Percentiles rank a stretch among this genome's conserved stretches.
Conservation (phyloP, 805 yeast genomes). For the Sugiyamaella qingdaonensis region DNA sequence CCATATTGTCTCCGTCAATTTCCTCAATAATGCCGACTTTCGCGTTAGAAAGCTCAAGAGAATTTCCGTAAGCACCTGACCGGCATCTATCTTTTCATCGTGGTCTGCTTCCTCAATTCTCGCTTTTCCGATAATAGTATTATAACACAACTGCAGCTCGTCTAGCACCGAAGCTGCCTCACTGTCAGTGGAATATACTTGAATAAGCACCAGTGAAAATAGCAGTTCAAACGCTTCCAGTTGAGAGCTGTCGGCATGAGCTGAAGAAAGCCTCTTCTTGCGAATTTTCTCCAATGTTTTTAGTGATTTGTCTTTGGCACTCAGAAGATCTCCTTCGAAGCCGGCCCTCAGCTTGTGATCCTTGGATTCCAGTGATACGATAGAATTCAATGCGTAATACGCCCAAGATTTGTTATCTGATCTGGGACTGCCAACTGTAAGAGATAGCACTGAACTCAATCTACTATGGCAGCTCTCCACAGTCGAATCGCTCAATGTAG, state of each 20-base stretch:
- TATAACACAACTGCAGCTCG: constrained; percentile 64
- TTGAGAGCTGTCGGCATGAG: constrained; percentile 38
- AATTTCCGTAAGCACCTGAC: constrained; percentile 55
- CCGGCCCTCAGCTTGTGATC: constrained; percentile 31
- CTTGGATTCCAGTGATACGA: constrained; percentile 18
- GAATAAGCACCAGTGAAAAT: constrained; percentile 71
- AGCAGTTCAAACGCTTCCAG: constrained; percentile 68
- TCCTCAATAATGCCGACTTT: constrained; percentile 53
- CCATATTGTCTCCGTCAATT: constrained; percentile 54
- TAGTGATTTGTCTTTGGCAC: constrained; percentile 47
- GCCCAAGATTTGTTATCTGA: constrained; percentile 58
- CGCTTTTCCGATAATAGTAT: constrained; percentile 37
- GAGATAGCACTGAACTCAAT: constrained; percentile 62
- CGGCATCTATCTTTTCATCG: constrained; percentile 38
- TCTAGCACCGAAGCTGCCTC: constrained; percentile 73
- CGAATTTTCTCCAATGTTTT: constrained; percentile 44
- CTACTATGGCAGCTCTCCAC: constrained; percentile 37
- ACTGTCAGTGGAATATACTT: constrained; percentile 64
- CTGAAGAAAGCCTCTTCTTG: constrained; percentile 34
- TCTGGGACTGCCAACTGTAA: constrained; percentile 45
- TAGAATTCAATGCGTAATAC: constrained; percentile 27
- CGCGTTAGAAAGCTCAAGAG: constrained; percentile 54
- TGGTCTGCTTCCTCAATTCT: constrained; percentile 37
- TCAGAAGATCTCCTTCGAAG: constrained; percentile 57
- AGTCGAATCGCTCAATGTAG: constrained; percentile 19